Evolutionary conservation across 345 rosid species (phyloP), one percentile per base, ranked within the genome.

Genomic region (Syzygium oleosum): DNA sequence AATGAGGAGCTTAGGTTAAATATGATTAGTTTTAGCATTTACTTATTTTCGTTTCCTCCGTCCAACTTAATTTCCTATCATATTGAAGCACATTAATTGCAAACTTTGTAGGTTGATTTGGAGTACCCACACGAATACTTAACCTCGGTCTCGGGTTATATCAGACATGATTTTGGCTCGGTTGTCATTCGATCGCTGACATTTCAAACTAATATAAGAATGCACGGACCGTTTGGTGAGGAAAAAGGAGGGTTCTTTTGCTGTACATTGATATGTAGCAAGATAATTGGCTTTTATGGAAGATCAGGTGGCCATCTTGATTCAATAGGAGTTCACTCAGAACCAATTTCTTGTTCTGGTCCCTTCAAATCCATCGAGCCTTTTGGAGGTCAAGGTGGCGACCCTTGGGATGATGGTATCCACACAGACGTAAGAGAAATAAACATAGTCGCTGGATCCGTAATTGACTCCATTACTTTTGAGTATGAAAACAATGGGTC

Each of bases 161-260:
- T 34, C 29, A 2, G 65, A 31, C 19, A 0, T 31, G 51, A 51
- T 22, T 41, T 4, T 17, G 49, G 13, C 1, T 43, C 23, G 2
- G 61, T 85, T 31, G 55, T 79, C 55, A 16, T 87, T 29, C 31
- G 21, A 15, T 83, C 53, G 21, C 22, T 2, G 22, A 65, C 41
- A 34, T 65, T 0, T 14, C 22, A 65, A 65, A 65, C 43, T 17
- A 65, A 0, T 16, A 3, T 0, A 7, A 63, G 38, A 3, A 25
- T 1, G 0, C 10, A 1, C 65, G 0, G 29, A 0, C 65, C 15
- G 3, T 58, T 25, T 58, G 1, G 65, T 58, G 65, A 25, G 12
- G 65, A 58, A 25, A 58, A 58, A 58, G 7, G n/a, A 58, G 12
- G 65, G 31, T 58, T 58, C 29, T 0, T 58, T 58, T 58, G 65